Conservation (phyloP, 345 rosid genomes). For the Leavenworthia alabamica region DNA sequence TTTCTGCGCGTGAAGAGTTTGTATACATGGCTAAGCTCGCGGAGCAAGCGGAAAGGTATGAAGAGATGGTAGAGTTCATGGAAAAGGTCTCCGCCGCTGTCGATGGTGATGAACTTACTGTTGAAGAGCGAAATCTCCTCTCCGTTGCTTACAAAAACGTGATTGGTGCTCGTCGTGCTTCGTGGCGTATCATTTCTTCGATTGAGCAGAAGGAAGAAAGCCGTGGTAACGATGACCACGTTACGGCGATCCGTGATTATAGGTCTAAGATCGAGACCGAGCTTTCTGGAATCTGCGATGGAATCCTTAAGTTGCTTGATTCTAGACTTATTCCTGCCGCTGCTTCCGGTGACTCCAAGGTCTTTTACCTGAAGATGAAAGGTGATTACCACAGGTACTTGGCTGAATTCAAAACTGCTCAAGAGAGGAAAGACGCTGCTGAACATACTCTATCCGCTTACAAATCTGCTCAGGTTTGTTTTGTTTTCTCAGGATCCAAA, state of each 20-base stretch:
- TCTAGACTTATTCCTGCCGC: slow-evolving; percentile 68
- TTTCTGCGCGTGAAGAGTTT: slow-evolving; percentile 66
- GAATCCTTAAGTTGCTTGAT: slow-evolving; percentile 82
- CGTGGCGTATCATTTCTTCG: slow-evolving; percentile 93
- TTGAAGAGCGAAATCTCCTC: slow-evolving; percentile 91
- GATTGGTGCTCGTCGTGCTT: slow-evolving; percentile 90
- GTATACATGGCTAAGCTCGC: slow-evolving; percentile 99
- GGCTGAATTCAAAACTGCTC: slow-evolving; percentile 83
- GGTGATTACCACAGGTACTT: slow-evolving; percentile 91
- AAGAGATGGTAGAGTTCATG: slow-evolving; percentile 98
- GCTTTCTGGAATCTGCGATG: slow-evolving; percentile 74
- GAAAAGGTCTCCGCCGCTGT: slow-evolving; percentile 69
- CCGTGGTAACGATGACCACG: slow-evolving; percentile 93
- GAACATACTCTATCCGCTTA: slow-evolving; percentile 88
- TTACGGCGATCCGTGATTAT: slow-evolving; percentile 69
- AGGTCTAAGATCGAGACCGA: slow-evolving; percentile 82
- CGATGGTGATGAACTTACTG: slow-evolving; percentile 64
- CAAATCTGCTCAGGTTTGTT: slow-evolving; percentile 89
- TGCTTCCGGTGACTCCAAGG: slow-evolving; percentile 73
- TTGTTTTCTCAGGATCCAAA: not conserved
- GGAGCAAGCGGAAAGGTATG: slow-evolving; percentile 96
- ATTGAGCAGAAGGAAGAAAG: slow-evolving; percentile 97
- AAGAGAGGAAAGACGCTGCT: slow-evolving; percentile 89
- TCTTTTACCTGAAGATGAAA: slow-evolving; percentile 89
- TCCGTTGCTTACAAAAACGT: slow-evolving; percentile 97